A percentile compares a stretch with the other conserved stretches of the same genome.
Conservation (phyloP, 2,329 filamentous ascomycete species). For the Aspergillus bombycis region DNA sequence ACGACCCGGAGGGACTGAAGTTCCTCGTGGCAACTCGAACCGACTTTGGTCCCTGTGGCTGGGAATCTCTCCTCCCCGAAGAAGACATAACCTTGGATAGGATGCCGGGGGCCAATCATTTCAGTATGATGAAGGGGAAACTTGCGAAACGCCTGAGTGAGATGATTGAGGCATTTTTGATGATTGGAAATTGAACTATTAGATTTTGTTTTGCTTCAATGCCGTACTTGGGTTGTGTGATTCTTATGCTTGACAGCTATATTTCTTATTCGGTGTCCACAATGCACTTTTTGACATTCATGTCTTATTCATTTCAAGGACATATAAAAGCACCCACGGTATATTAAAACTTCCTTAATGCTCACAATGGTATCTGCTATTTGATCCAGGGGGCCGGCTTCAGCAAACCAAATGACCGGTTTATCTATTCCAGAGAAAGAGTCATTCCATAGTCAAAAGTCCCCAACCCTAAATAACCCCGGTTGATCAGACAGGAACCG, state of each 20-base stretch:
- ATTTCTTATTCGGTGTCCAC: too few species aligned
- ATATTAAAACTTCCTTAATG: too few species aligned
- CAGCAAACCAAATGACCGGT: too few species aligned
- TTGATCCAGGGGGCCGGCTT: too few species aligned
- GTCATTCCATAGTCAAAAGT: accelerated
- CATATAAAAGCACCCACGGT: too few species aligned
- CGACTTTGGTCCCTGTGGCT: slow-evolving; percentile 14
- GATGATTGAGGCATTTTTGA: slow-evolving; percentile 1
- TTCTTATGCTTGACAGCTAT: too few species aligned
- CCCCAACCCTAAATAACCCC: too few species aligned
- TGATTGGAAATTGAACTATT: not conserved
- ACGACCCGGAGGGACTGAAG: slow-evolving; percentile 21
- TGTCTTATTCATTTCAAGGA: too few species aligned
- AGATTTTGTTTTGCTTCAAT: not conserved
- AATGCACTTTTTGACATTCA: too few species aligned
- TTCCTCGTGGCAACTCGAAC: slow-evolving; percentile 16
- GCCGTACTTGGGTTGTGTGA: too few species aligned
- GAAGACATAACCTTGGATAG: not conserved
- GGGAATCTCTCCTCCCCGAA: slow-evolving; percentile 14
- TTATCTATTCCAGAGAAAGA: too few species aligned
- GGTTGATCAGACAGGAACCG: accelerated
- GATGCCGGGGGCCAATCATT: not conserved
- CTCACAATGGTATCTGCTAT: too few species aligned
- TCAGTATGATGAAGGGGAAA: slow-evolving; percentile 2
- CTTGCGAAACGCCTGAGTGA: not conserved